phyloP scores from a whole-genome alignment of 257 asterid species.

The Fraxinus pennsylvanica region DNA sequence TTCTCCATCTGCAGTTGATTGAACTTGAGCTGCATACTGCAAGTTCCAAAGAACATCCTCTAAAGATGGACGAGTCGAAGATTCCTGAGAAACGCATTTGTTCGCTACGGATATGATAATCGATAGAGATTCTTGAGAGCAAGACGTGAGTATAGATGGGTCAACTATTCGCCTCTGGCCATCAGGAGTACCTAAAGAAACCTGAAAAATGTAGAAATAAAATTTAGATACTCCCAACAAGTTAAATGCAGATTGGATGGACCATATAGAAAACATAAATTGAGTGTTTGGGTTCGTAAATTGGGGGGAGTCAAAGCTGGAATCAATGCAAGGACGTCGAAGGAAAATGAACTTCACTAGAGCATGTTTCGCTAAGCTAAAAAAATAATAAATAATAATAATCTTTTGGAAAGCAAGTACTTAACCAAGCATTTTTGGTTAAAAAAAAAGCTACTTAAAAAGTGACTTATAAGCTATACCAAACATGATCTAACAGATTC shows the following conservation, averaged over 20 bases:
- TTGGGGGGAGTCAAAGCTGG: background rate
- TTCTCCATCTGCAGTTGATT: slow-evolving; percentile 46
- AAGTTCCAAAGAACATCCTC: slow-evolving; percentile 76
- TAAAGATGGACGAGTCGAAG: slow-evolving; percentile 61
- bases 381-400: background rate
- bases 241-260: background rate
- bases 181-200: slow-evolving; percentile 46
- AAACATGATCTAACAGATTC: background rate
- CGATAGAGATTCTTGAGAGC: slow-evolving; percentile 65
- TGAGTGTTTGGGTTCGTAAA: background rate
- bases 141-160: slow-evolving; percentile 49
- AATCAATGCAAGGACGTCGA: background rate
- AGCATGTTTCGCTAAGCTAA: background rate
- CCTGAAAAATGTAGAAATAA: slow-evolving; percentile 35
- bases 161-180: slow-evolving; percentile 49
- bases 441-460: no score
- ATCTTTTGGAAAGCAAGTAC: background rate
- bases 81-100: slow-evolving; percentile 68
- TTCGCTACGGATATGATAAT: slow-evolving; percentile 52
- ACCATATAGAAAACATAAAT: background rate
- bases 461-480: background rate
- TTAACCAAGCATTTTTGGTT: background rate
- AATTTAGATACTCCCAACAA: background rate
- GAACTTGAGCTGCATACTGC: slow-evolving; percentile 72
- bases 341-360: background rate